Evolutionary conservation across 2,329 filamentous ascomycete genomes (phyloP), one percentile per base, ranked within the genome.

Genomic region (Colletotrichum endophyticum): DNA sequence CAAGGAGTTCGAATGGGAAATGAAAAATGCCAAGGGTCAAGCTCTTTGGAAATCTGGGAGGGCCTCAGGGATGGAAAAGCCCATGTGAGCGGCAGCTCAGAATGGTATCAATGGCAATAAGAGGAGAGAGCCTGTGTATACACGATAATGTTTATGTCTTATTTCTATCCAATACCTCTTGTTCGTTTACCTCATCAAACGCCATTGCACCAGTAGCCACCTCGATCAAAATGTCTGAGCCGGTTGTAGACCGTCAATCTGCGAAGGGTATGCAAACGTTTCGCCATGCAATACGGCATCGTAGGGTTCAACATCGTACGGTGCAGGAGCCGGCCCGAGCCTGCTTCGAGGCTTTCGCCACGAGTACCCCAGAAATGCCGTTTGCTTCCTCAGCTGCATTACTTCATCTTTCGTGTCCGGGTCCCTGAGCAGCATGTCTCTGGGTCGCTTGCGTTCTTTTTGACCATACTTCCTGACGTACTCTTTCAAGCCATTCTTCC

Each of bases 1-100:
- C 71, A 93, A 92, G 81, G 97, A 99, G 87, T 99, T 99, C 85
- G 92, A 97, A 83, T 98, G 95, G 94, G 97, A 99, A 85, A 93
- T 99, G 30, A 87, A 87, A 67, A 96, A 94, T 82, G 93, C 94
- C 15, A 92, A 86, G 78, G 85, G 86, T 0, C 28, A 30, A 13
- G 59, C 44, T 8, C 8, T 28, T 1, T 34, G 19, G 13, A 15
- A 22, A 12, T 76, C 44, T 6, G 22, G 19, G 6, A 53, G 49
- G 34, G 7, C 49, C 16, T 32, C 11, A 4, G 30, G 34, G 7
- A 34, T 34, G 34, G 34, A 36, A 27, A 66, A 70, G 36, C 64
- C 56, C 0, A n/a, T 39, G 19, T 67, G 19, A 59, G 12, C 59
- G 19, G 16, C 22, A 11, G 2, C 59, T 0, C 39, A 27, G 56